phyloP scores from a whole-genome alignment of 2,329 filamentous ascomycete species.

The Ramularia collo-cygni region DNA sequence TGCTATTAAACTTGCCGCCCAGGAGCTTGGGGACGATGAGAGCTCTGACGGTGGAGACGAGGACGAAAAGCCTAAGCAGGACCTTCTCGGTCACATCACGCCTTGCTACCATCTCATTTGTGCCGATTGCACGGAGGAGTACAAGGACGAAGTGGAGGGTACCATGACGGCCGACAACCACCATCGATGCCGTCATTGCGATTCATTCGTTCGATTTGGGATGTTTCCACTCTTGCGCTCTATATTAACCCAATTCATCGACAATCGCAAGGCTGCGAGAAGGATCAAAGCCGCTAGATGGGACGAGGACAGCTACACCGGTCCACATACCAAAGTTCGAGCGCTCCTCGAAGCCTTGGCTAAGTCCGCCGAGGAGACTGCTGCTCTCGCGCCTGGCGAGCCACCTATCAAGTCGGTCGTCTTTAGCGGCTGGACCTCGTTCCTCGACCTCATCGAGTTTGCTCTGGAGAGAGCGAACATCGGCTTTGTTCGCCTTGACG shows the following conservation, averaged over 20 bases:
- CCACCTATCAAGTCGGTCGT: slow-evolving; percentile 76
- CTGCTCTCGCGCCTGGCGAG: slow-evolving; percentile 51
- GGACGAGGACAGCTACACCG: slow-evolving; percentile 62
- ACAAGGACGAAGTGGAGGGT: slow-evolving; percentile 39
- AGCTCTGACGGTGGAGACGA: slow-evolving; percentile 46
- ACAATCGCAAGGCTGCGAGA: slow-evolving; percentile 40
- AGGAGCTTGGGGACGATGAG: slow-evolving; percentile 19
- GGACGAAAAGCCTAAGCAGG: slow-evolving; percentile 21
- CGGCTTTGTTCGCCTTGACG: slow-evolving; percentile 74
- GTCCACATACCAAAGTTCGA: slow-evolving; percentile 86
- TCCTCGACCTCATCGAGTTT: slow-evolving; percentile 84
- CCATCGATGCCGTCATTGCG: slow-evolving; percentile 63
- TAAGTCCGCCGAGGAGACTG: slow-evolving; percentile 56
- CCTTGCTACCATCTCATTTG: slow-evolving; percentile 85
- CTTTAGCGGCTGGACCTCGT: slow-evolving; percentile 93
- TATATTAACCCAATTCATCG: slow-evolving; percentile 40
- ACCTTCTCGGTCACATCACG: slow-evolving; percentile 71
- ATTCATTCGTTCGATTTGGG: slow-evolving; percentile 53
- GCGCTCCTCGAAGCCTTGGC: slow-evolving; percentile 72
- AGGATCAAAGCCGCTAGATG: slow-evolving; percentile 47
- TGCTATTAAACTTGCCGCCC: slow-evolving; percentile 41
- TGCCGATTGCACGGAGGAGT: slow-evolving; percentile 58
- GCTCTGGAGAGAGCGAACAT: slow-evolving; percentile 65
- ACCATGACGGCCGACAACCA: slow-evolving; percentile 36
- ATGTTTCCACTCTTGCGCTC: slow-evolving; percentile 63